Evolutionary conservation across 148 eudicot species (phyloP), one percentile per base, ranked within the genome.

Genomic region (Camellia sinensis): DNA sequence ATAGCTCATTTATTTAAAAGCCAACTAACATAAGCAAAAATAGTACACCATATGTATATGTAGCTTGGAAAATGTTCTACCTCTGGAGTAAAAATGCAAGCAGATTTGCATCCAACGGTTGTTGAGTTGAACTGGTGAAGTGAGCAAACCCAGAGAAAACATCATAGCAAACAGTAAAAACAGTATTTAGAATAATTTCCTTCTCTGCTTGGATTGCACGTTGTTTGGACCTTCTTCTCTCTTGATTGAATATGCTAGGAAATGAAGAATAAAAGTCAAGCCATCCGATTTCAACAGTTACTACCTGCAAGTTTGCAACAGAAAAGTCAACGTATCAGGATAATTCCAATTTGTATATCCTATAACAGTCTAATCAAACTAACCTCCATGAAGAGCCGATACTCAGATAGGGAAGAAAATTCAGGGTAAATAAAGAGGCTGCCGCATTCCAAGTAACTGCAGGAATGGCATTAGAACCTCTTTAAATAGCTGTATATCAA

Each of bases 381-480:
- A 22, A 88, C 88, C 90, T 88, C 90, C 84, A 88, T 86, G 80
- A 88, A 86, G 67, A 84, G 88, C 85, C 86, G 88, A 86, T 88
- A 88, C 73, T 84, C 81, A 17, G 88, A 80, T 48, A 88, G 52
- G 54, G 79, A 80, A 29, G 84, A 82, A 75, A 86, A 82, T 56
- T 84, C 81, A 45, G 88, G 88, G 74, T 78, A 68, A 69, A 84
- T 73, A 41, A 82, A 80, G 63, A 86, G 81, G 84, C 85, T 78
- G 70, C 90, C 88, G 71, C 88, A 86, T 80, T 88, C 90, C 84
- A 88, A 84, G 79, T 88, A 84, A 69, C 90, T 88, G 90, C 78
- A 77, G 83, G 64, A 50, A 63, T 29, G 11, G 76, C n/a, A 75
- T 9, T 52, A 29, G 78, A 52, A 54, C 15, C 53, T 17, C 44